Evolutionary conservation across 345 rosid genomes (phyloP).

Genomic region (Lepidium sativum): DNA sequence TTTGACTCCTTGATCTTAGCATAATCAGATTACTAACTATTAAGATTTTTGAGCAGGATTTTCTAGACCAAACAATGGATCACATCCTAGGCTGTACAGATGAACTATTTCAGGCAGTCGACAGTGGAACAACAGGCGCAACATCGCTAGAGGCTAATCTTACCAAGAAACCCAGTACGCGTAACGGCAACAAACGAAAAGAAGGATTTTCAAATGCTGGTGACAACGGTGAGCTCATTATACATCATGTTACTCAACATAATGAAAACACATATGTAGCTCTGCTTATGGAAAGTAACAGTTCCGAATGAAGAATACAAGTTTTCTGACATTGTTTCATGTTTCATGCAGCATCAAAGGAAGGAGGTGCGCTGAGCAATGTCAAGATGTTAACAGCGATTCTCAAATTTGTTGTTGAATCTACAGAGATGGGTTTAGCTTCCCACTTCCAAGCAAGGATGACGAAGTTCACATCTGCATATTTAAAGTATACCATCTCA

Average conservation of each 20-base stretch:
- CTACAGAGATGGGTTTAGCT: slow-evolving; percentile 43
- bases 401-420: slow-evolving; percentile 67
- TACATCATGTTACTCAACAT: neutral
- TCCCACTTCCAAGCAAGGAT: slow-evolving; percentile 37
- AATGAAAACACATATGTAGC: neutral
- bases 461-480: slow-evolving; percentile 47
- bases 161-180: slow-evolving; percentile 15
- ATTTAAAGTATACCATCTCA: slow-evolving; percentile 37
- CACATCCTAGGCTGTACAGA: slow-evolving; percentile 59
- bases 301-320: neutral
- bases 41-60: slow-evolving; percentile 24
- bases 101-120: slow-evolving; percentile 41
- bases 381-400: slow-evolving; percentile 53
- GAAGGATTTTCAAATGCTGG: slow-evolving; percentile 20
- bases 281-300: neutral
- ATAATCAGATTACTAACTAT: slow-evolving; percentile 6
- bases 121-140: slow-evolving; percentile 13
- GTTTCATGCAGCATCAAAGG: slow-evolving; percentile 33
- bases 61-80: slow-evolving; percentile 48
- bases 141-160: slow-evolving; percentile 16
- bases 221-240: slow-evolving; percentile 34
- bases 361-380: slow-evolving; percentile 31
- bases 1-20: neutral
- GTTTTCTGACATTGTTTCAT: neutral
- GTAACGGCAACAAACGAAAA: slow-evolving; percentile 20